phyloP scores from a whole-genome alignment of 2,329 filamentous ascomycete species.

The Curvularia sp. region DNA sequence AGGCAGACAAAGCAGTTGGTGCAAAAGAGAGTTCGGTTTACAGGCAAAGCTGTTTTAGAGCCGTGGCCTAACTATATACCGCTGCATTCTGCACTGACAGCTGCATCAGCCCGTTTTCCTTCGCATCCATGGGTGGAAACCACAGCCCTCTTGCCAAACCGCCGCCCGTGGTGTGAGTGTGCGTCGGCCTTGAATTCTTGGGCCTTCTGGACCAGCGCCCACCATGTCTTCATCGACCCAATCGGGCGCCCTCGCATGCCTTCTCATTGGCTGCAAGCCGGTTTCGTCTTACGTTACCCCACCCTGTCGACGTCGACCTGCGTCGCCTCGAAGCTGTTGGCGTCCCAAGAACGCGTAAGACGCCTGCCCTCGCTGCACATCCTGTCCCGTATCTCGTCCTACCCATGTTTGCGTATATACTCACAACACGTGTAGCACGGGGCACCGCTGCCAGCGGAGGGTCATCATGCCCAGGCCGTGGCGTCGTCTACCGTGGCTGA shows the following conservation, averaged over 20 bases:
- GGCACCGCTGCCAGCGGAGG: neutral
- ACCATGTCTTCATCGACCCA: constrained; percentile 7
- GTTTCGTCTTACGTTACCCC: constrained; percentile 16
- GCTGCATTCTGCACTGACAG: neutral
- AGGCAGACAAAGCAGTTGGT: neutral
- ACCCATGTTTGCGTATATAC: constrained; percentile 1
- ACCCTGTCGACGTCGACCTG: constrained; percentile 7
- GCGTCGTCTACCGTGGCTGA: constrained; percentile 7
- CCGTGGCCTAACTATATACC: constrained; percentile 6
- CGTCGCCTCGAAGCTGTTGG: constrained; percentile 11
- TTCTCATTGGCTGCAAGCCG: constrained; percentile 9
- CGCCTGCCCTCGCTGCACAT: neutral
- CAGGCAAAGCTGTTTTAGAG: neutral
- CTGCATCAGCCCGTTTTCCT: constrained; percentile 4
- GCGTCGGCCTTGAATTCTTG: neutral
- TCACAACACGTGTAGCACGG: neutral
- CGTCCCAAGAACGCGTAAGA: constrained; percentile 17
- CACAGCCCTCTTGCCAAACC: constrained; percentile 11
- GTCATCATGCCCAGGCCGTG: neutral
- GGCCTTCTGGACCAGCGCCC: constrained; percentile 1
- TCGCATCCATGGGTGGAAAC: constrained; percentile 4
- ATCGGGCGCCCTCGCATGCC: constrained; percentile 9
- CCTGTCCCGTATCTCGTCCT: neutral
- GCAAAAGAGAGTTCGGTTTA: neutral
- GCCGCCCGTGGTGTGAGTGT: constrained; percentile 2